These are phyloP conservation scores for Stereocaulon alpinum DNA, from an alignment of 495 filamentous ascomycete genomes.

Conservation along the genomic window DNA sequence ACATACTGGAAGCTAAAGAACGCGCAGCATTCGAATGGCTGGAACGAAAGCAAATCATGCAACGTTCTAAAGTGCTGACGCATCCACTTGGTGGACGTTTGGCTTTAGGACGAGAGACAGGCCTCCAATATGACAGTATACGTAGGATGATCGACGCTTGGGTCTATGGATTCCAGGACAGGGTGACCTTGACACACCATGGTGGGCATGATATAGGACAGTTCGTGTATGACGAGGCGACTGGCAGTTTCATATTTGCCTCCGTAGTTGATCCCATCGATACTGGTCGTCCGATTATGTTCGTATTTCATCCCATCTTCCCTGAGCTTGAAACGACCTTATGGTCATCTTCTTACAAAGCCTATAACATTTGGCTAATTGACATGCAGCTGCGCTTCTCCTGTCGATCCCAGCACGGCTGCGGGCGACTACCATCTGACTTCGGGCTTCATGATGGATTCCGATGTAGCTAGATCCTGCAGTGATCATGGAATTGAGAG, in stretches of 20 bases:
- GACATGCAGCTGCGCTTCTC: background rate
- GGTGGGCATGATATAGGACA: background rate
- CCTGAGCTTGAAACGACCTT: background rate
- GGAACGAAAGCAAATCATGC: background rate
- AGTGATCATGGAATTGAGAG: background rate
- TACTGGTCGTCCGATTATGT: background rate
- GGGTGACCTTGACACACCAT: background rate
- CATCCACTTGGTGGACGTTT: slow-evolving; percentile 6
- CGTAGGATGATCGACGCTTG: background rate
- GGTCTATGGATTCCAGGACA: background rate
- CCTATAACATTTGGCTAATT: background rate
- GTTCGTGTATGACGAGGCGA: background rate
- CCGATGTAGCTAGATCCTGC: background rate
- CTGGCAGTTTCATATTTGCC: background rate
- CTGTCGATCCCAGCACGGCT: background rate
- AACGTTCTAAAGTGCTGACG: slow-evolving; percentile 3
- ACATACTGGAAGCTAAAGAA: background rate
- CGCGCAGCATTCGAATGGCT: background rate
- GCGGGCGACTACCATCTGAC: background rate
- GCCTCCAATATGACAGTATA: background rate
- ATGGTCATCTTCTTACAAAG: no score
- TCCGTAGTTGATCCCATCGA: no score
- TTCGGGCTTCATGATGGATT: background rate
- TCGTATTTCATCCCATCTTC: background rate
- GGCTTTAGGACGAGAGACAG: slow-evolving; percentile 2